phyloP scores from a whole-genome alignment of 1,284 basidiomycete genomes.

The Bjerkandera adusta region DNA sequence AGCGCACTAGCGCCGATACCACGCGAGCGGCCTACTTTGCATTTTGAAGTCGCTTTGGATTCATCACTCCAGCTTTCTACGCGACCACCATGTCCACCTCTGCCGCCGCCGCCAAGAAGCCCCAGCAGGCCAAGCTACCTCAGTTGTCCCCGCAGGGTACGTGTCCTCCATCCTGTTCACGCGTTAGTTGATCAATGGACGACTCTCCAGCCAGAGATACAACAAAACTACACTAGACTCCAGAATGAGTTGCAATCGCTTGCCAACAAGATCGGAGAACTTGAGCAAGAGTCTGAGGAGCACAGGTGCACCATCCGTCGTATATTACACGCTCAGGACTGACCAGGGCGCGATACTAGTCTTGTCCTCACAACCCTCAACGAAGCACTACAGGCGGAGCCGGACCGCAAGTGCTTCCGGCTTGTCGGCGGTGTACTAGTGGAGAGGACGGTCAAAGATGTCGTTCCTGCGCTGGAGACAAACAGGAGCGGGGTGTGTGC shows the following conservation, averaged over 20 bases:
- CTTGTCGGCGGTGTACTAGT: constrained; percentile 96
- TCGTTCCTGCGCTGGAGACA: constrained; percentile 85
- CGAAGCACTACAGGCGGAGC: constrained; percentile 75
- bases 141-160: constrained; percentile 69
- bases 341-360: constrained; percentile 40
- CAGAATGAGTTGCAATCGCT: constrained; percentile 85
- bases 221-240: constrained; percentile 71
- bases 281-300: constrained; percentile 92
- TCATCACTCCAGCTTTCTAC: not conserved
- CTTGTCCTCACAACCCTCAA: constrained; percentile 88
- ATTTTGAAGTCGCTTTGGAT: not conserved
- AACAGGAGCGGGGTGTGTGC: constrained; percentile 77
- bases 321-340: constrained; percentile 4
- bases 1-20: constrained; percentile 11
- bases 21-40: constrained; percentile 3
- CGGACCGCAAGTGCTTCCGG: constrained; percentile 93
- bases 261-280: constrained; percentile 89
- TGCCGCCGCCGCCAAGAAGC: constrained; percentile 39
- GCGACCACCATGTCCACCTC: constrained; percentile 9
- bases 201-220: constrained; percentile 67
- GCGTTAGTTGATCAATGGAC: constrained; percentile 24
- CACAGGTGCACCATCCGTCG: constrained; percentile 57
- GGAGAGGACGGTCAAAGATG: constrained; percentile 94
- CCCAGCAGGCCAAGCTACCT: constrained; percentile 39
- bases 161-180: constrained; percentile 20